phyloP scores from a whole-genome alignment of 495 filamentous ascomycete genomes.

The Penicillium samsonianum region DNA sequence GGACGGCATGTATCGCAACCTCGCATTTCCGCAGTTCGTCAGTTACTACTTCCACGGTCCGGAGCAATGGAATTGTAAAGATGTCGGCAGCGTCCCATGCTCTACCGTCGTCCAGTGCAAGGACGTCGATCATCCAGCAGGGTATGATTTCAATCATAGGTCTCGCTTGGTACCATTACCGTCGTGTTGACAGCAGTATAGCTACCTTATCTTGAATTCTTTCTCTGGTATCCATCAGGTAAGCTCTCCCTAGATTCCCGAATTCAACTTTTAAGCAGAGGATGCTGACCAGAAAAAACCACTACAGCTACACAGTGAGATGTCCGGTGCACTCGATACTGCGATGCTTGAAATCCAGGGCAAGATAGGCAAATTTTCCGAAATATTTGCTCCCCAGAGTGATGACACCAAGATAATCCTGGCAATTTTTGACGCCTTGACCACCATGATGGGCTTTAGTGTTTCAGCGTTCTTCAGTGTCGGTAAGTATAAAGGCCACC shows the following conservation, averaged over 20 bases:
- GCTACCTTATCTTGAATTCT: background rate
- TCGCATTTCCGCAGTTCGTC: background rate
- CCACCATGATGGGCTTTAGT: background rate
- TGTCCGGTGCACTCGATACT: background rate
- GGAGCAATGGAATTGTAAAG: background rate
- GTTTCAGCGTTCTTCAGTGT: background rate
- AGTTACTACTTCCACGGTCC: background rate
- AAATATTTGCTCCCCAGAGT: background rate
- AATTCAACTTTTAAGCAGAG: background rate
- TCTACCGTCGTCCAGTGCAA: background rate
- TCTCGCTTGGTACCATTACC: background rate
- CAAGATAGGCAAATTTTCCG: background rate
- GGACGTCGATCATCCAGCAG: background rate
- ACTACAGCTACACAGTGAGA: background rate
- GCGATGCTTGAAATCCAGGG: background rate
- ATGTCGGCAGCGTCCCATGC: background rate
- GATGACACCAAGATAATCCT: background rate
- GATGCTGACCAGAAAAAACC: background rate
- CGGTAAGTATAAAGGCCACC: background rate
- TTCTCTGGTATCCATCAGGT: constrained; percentile 3
- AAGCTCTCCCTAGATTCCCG: background rate
- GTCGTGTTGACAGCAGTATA: background rate
- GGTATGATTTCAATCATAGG: background rate
- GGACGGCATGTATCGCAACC: background rate
- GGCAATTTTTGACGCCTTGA: background rate